Evolutionary conservation across 331 rosid species (phyloP).

Genomic region (Quercus phellos): DNA sequence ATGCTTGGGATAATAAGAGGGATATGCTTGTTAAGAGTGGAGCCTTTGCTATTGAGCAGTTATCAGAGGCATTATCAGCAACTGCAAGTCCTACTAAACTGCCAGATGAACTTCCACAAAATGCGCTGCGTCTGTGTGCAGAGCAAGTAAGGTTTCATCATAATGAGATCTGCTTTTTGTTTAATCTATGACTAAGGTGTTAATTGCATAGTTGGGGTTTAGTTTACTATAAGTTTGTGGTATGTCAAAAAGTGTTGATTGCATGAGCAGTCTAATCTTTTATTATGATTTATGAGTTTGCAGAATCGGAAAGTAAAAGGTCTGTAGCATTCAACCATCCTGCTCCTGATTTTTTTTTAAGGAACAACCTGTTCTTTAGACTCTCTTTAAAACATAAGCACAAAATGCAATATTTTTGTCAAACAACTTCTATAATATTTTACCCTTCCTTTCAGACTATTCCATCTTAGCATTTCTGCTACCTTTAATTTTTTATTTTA

Average conservation of each 20-base stretch:
- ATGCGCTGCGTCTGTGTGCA: slow-evolving; percentile 58
- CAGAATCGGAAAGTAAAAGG: neutral
- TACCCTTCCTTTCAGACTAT: neutral
- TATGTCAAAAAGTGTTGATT: neutral
- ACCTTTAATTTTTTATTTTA: neutral
- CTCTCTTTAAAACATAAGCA: neutral
- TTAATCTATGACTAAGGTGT: neutral
- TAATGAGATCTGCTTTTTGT: neutral
- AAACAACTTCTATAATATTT: neutral
- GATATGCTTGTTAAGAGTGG: slow-evolving; percentile 85
- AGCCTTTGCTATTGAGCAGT: slow-evolving; percentile 75
- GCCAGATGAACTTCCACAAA: slow-evolving; percentile 58
- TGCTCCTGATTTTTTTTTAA: neutral
- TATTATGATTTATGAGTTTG: neutral
- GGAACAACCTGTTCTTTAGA: neutral
- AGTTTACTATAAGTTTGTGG: neutral
- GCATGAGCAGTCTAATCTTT: neutral
- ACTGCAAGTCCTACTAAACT: slow-evolving; percentile 61
- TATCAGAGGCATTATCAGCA: slow-evolving; percentile 70
- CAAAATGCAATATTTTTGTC: neutral
- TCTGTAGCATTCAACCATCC: neutral
- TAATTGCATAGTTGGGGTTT: neutral
- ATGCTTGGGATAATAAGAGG: slow-evolving; percentile 72
- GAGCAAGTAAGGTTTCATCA: slow-evolving; percentile 56
- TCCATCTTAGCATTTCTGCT: neutral